Conservation (phyloP, 352 stramenopile species). For the Globisporangium nunn region DNA sequence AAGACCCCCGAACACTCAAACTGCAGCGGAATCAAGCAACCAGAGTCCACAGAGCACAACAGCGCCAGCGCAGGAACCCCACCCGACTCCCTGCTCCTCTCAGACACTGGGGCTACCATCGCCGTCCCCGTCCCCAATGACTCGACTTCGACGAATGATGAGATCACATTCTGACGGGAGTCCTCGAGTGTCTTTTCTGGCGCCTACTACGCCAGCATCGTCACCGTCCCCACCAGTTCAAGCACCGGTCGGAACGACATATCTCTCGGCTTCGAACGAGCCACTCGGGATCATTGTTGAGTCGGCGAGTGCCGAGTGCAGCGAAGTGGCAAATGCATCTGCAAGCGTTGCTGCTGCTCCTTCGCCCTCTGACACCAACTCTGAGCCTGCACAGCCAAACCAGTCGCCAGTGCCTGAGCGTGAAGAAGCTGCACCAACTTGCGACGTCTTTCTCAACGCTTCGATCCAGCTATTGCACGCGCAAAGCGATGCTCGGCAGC, state of each 20-base stretch:
- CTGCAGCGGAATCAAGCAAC: neutral
- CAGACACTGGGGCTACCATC: neutral
- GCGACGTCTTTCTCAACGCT: constrained; percentile 42
- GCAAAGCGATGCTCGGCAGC: constrained; percentile 50
- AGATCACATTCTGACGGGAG: constrained; percentile 25
- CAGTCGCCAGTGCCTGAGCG: neutral
- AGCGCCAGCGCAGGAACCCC: neutral
- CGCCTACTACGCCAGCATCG: constrained; percentile 9
- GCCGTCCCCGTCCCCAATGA: constrained; percentile 12
- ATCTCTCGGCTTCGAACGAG: neutral
- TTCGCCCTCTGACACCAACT: neutral
- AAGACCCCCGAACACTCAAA: neutral
- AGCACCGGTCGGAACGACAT: no score
- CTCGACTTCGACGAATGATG: constrained; percentile 16
- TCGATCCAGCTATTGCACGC: constrained; percentile 61
- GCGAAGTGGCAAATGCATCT: neutral
- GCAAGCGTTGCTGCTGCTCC: neutral
- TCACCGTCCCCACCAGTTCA: neutral
- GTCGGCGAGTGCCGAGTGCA: neutral
- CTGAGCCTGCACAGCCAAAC: neutral
- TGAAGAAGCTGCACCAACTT: neutral
- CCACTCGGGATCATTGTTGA: neutral
- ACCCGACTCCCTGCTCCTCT: neutral
- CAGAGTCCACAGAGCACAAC: neutral
- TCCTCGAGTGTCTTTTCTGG: neutral